Base-by-base conservation (phyloP, 305 asterid species). In the Fraxinus greggii region DNA sequence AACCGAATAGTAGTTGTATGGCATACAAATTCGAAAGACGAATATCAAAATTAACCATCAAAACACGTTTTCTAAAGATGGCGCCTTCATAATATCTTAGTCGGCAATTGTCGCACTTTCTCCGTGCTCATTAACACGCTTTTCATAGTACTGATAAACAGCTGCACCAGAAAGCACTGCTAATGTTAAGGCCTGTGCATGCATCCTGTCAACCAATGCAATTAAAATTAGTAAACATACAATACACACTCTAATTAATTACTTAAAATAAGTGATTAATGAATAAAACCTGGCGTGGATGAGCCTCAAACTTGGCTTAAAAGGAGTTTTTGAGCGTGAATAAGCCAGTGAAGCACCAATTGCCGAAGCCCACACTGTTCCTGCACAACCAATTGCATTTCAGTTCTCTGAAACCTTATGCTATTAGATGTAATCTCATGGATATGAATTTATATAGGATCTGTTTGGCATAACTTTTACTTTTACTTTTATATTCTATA, bases 101-200 rank as follows among this genome's bases (percentile, higher is more conserved):
- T 70, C 29, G 48, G 84, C 9, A 51, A 24, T 81, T 10, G 78
- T 78, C 5, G 85, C 83, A 0, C 77, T 84, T 82, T 80, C 32
- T n/a, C 38, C 10, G 0, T 29, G 19, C 38, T 69, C 75, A 29
- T 82, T 36, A 45, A 36, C 82, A 79, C 89, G 93, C 32, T 89
- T 88, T 67, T 93, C 92, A 59, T 86, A 90, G 88, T 91, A 91
- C 83, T 93, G 93, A 82, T 91, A 92, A 21, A 83, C 89, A 10
- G 97, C 95, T 76, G 94, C 92, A 73, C 98, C 93, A 0, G 95
- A 92, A 1, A 93, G 89, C 83, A 92, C 93, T 2, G 92, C 95
- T 76, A 93, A 86, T 1, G 97, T 93, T 80, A 92, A 78, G 51
- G 95, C 95, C 80, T 93, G 98, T 24, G 98, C 98, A 78, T 93